Conservation (phyloP, 2,329 filamentous ascomycete species). For the Scopulariopsis brevicaulis region DNA sequence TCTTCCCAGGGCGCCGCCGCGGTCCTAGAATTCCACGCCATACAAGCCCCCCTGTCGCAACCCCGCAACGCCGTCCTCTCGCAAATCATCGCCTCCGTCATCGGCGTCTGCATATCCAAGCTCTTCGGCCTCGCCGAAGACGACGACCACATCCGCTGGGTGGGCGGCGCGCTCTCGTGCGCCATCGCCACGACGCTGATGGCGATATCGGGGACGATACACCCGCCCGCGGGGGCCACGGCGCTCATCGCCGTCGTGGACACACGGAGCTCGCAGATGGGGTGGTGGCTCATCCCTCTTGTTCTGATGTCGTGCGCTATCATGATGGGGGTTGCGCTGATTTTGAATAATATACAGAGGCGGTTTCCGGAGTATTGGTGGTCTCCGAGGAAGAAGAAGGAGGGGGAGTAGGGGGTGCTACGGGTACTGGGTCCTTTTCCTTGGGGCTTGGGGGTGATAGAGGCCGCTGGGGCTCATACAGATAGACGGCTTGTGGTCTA, state of each 20-base stretch:
- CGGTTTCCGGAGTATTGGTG: slow-evolving; percentile 63
- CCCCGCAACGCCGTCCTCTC: slow-evolving; percentile 58
- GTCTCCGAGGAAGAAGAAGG: slow-evolving; percentile 25
- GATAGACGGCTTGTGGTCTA: too few species aligned
- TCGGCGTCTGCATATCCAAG: slow-evolving; percentile 53
- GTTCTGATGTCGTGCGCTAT: slow-evolving; percentile 47
- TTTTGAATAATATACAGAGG: slow-evolving; percentile 60
- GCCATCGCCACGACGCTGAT: slow-evolving; percentile 52
- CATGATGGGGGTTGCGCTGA: slow-evolving; percentile 50
- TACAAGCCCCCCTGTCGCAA: slow-evolving; percentile 62
- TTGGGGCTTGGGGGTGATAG: background rate
- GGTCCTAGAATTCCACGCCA: slow-evolving; percentile 62
- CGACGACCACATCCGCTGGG: slow-evolving; percentile 43
- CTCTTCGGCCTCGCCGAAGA: slow-evolving; percentile 43
- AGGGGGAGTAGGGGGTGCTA: background rate
- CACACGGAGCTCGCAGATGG: slow-evolving; percentile 37
- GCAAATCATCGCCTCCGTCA: slow-evolving; percentile 50
- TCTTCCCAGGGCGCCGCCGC: slow-evolving; percentile 53
- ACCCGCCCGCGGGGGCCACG: slow-evolving; percentile 66
- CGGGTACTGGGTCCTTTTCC: background rate
- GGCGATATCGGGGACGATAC: slow-evolving; percentile 59
- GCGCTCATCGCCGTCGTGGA: slow-evolving; percentile 57
- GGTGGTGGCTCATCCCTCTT: slow-evolving; percentile 59
- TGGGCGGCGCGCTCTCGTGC: slow-evolving; percentile 55
- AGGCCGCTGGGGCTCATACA: too few species aligned